Evolutionary conservation across 345 rosid species (phyloP), one percentile per base, ranked within the genome.

Genomic region (Euclidium syriacum): DNA sequence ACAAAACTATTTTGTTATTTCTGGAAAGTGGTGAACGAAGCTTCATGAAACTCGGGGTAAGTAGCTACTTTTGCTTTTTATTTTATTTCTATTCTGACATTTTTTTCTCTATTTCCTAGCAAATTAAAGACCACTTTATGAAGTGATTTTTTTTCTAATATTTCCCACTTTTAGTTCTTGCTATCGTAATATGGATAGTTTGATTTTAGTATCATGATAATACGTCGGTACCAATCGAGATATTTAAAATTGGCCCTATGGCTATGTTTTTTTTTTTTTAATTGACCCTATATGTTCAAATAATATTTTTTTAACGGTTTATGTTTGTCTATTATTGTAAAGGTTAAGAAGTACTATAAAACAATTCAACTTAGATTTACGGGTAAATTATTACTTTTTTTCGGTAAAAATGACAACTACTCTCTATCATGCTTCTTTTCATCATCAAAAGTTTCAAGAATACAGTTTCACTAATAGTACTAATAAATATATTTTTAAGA

Each of bases 31-130:
- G 20, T 71, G 69, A 59, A 34, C 29, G 75, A 56, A 55, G 59
- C 34, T 70, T 70, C 68, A 49, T 48, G 75, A 63, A 70, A 55
- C 52, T 49, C 52, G 63, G 75, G 52, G 65, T 63, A 63, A 56
- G 70, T 63, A 63, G 58, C 68, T 40, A 53, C 61, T 53, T 62
- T 68, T 69, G 42, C 50, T 27, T 70, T 62, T 53, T 62, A 62
- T 62, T 5, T 29, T 54, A 27, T 54, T 4, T 62, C 42, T 62
- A 43, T 62, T 54, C 57, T 62, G 68, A 70, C 64, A 62, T 70
- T 62, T 53, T 70, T 62, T 53, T 46, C 44, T 47, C 64, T 10
- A 12, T 54, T 53, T 38, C 58, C 63, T 36, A 70, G 36, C 57
- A 53, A 35, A 62, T 34, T 52, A 44, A 62, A 20, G 8, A 32